Evolutionary conservation across 331 rosid species (phyloP).

Genomic region (Acacia pycnantha): DNA sequence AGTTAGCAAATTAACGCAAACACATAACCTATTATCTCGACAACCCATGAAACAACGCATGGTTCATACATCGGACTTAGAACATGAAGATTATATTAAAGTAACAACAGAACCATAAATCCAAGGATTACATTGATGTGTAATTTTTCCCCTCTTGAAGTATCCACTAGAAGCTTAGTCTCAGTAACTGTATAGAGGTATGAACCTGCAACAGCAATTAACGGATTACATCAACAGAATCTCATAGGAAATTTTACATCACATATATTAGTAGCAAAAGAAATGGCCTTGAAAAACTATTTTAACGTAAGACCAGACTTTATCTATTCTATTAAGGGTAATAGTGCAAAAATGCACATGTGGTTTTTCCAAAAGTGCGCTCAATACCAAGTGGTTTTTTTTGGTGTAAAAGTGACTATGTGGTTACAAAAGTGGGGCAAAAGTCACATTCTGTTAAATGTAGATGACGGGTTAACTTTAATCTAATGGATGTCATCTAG

Average conservation of each 20-base stretch:
- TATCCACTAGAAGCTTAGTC: slow-evolving; percentile 82
- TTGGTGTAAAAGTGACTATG: too few relatives aligned
- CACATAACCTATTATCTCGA: background rate
- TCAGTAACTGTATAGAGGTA: slow-evolving; percentile 73
- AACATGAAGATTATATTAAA: background rate
- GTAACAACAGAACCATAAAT: slow-evolving; percentile 18
- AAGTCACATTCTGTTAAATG: too few relatives aligned
- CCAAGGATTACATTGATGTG: slow-evolving; percentile 61
- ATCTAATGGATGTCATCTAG: too few relatives aligned
- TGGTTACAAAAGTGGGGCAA: too few relatives aligned
- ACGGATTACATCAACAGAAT: slow-evolving; percentile 12
- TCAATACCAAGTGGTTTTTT: too few relatives aligned
- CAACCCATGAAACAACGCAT: slow-evolving; percentile 12
- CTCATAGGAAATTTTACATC: slow-evolving; percentile 13
- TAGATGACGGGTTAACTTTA: too few relatives aligned
- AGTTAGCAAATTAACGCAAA: slow-evolving; percentile 19
- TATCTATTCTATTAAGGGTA: background rate
- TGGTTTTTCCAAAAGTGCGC: too few relatives aligned
- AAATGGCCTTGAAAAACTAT: background rate
- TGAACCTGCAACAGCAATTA: slow-evolving; percentile 50
- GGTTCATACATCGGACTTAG: slow-evolving; percentile 19
- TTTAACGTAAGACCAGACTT: background rate
- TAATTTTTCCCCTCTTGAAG: slow-evolving; percentile 80
- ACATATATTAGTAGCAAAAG: slow-evolving; percentile 9
- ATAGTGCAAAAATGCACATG: too few relatives aligned